These are phyloP conservation scores for Candida vartiovaarae DNA, from an alignment of 805 yeast species.

Conservation along the genomic window DNA sequence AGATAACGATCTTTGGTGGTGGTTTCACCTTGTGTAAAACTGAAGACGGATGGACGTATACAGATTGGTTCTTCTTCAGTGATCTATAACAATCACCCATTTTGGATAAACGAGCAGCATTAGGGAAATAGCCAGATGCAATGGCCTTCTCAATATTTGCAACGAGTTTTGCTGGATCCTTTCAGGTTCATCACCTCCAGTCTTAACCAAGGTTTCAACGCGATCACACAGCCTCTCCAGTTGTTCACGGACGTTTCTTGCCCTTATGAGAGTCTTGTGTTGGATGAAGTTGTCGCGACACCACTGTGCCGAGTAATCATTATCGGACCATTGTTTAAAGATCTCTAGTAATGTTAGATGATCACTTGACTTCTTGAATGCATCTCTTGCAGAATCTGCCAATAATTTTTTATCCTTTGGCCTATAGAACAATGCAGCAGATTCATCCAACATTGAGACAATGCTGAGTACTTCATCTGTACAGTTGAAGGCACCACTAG, in stretches of 20 bases:
- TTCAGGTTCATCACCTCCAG: conserved; percentile 26
- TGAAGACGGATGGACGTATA: conserved; percentile 82
- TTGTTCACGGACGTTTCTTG: conserved; percentile 66
- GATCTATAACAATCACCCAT: conserved; percentile 64
- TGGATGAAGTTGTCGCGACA: conserved; percentile 80
- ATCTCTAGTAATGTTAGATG: conserved; percentile 70
- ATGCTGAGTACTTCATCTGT: conserved; percentile 64
- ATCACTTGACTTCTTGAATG: conserved; percentile 57
- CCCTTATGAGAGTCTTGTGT: conserved; percentile 62
- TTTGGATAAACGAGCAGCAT: conserved; percentile 81
- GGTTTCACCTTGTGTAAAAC: conserved; percentile 57
- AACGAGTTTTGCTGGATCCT: conserved; percentile 42
- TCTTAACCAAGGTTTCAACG: conserved; percentile 36
- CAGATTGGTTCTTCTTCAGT: conserved; percentile 61
- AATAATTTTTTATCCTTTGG: conserved; percentile 60
- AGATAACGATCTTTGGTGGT: conserved; percentile 66
- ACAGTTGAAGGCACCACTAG: conserved; percentile 55
- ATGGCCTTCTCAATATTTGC: conserved; percentile 78
- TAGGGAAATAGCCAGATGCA: conserved; percentile 92
- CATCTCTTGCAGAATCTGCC: conserved; percentile 57
- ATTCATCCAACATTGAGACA: conserved; percentile 77
- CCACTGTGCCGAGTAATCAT: conserved; percentile 69
- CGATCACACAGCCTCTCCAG: conserved; percentile 52
- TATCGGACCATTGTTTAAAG: conserved; percentile 69
- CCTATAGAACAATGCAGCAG: conserved; percentile 61